Evolutionary conservation across 345 rosid species (phyloP).

Genomic region (Eucalyptus erythrocorys): DNA sequence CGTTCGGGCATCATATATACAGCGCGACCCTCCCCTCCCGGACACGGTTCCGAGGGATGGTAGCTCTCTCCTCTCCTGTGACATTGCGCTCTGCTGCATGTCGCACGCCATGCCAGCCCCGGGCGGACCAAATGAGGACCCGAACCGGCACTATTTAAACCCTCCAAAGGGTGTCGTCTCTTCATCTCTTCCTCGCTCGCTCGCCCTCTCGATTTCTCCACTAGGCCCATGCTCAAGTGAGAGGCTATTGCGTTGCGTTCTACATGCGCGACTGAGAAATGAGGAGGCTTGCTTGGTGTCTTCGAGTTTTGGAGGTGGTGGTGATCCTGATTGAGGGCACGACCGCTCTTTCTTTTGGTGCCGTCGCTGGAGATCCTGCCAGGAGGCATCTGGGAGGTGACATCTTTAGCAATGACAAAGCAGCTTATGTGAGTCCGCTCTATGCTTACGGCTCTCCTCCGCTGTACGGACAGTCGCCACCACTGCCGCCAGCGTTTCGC

Average conservation of each 20-base stretch:
- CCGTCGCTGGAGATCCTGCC: not conserved
- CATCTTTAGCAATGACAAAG: not conserved
- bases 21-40: not conserved
- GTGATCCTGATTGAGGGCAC: not conserved
- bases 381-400: not conserved
- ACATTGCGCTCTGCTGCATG: not conserved
- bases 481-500: not conserved
- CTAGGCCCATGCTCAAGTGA: not conserved
- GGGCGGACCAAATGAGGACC: not conserved
- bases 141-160: not conserved
- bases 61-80: not conserved
- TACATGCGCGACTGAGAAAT: not conserved
- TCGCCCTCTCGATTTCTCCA: not conserved
- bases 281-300: not conserved
- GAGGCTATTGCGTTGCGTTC: not conserved
- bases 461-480: not conserved
- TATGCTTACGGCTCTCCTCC: not conserved
- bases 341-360: not conserved
- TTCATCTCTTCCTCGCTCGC: not conserved
- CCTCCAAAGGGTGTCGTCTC: not conserved
- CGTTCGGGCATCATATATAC: not conserved
- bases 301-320: not conserved
- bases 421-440: not conserved
- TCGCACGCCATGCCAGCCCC: not conserved
- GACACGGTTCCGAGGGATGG: not conserved